A percentile compares a stretch with the other conserved stretches of the same genome.
Evolutionary conservation across 2,329 filamentous ascomycete species (phyloP).

Genomic region (Xylariaceae sp.): DNA sequence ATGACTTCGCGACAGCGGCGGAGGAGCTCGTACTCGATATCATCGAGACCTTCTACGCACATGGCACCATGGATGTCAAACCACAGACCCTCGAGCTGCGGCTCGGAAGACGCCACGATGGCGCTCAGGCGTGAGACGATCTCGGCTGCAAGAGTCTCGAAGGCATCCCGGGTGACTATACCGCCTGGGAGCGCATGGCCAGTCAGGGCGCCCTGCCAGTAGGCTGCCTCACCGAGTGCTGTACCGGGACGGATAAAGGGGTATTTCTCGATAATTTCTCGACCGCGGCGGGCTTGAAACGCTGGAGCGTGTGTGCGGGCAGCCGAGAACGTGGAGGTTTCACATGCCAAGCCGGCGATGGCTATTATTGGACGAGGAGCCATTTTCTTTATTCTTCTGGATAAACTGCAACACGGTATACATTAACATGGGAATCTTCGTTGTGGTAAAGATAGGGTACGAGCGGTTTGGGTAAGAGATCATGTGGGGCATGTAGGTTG

Average conservation of each 20-base stretch:
- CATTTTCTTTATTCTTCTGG: too few species aligned
- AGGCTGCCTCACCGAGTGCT: slow-evolving; percentile 37
- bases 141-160: slow-evolving; percentile 38
- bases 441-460: too few species aligned
- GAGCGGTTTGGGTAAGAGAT: too few species aligned
- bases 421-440: too few species aligned
- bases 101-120: slow-evolving; percentile 32
- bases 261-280: slow-evolving; percentile 42
- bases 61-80: slow-evolving; percentile 55
- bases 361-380: slow-evolving; percentile 40
- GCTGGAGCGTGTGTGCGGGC: slow-evolving; percentile 44
- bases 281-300: slow-evolving; percentile 45
- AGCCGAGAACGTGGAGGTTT: slow-evolving; percentile 51
- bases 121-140: slow-evolving; percentile 37
- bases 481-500: too few species aligned
- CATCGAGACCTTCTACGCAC: slow-evolving; percentile 47
- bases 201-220: slow-evolving; percentile 49
- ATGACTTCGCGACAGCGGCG: slow-evolving; percentile 42
- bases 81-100: slow-evolving; percentile 48
- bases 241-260: slow-evolving; percentile 41
- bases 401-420: too few species aligned
- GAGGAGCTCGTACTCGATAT: slow-evolving; percentile 46
- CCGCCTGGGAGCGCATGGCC: slow-evolving; percentile 50
- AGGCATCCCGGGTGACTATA: slow-evolving; percentile 42
- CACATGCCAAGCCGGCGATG: slow-evolving; percentile 50